Conservation (phyloP, 768 basidiomycete species). For the Rhodotorula graminis region DNA sequence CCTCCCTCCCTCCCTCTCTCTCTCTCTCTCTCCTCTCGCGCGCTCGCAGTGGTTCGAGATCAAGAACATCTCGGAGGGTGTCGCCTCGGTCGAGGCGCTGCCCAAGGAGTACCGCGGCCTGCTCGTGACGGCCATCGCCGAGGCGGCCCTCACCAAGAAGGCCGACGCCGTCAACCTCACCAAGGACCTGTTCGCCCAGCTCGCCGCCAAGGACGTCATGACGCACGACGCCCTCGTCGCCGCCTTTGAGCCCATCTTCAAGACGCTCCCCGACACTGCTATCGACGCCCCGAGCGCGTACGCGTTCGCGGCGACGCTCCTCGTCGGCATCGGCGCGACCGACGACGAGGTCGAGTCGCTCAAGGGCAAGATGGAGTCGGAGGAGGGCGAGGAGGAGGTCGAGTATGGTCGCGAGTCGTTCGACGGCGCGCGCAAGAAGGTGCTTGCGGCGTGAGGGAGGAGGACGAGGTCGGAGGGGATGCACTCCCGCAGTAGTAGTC, state of each 20-base stretch:
- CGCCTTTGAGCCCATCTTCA: slow-evolving; percentile 65
- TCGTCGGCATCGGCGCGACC: slow-evolving; percentile 18
- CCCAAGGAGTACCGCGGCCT: slow-evolving; percentile 60
- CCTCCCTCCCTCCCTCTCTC: neutral
- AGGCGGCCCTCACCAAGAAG: slow-evolving; percentile 72
- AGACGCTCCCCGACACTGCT: slow-evolving; percentile 78
- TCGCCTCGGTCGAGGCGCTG: slow-evolving; percentile 73
- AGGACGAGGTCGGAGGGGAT: no score
- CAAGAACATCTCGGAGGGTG: slow-evolving; percentile 79
- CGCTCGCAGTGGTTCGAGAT: slow-evolving; percentile 74
- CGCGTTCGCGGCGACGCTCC: slow-evolving; percentile 53
- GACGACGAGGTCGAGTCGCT: slow-evolving; percentile 24
- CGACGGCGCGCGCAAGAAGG: slow-evolving; percentile 18
- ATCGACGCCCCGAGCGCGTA: slow-evolving; percentile 87
- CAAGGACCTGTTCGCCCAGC: slow-evolving; percentile 65
- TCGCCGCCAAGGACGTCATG: slow-evolving; percentile 60
- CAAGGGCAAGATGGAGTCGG: slow-evolving; percentile 28
- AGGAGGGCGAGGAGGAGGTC: slow-evolving; percentile 38
- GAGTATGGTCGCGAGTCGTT: slow-evolving; percentile 24
- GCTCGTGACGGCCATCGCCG: slow-evolving; percentile 71
- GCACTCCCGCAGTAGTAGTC: no score
- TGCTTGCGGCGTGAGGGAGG: neutral
- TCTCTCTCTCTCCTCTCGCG: neutral
- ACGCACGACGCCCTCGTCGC: slow-evolving; percentile 58
- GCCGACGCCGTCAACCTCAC: slow-evolving; percentile 73